Evolutionary conservation across 2,329 filamentous ascomycete genomes (phyloP), one percentile per base, ranked within the genome.

Genomic region (Colletotrichum sojae): DNA sequence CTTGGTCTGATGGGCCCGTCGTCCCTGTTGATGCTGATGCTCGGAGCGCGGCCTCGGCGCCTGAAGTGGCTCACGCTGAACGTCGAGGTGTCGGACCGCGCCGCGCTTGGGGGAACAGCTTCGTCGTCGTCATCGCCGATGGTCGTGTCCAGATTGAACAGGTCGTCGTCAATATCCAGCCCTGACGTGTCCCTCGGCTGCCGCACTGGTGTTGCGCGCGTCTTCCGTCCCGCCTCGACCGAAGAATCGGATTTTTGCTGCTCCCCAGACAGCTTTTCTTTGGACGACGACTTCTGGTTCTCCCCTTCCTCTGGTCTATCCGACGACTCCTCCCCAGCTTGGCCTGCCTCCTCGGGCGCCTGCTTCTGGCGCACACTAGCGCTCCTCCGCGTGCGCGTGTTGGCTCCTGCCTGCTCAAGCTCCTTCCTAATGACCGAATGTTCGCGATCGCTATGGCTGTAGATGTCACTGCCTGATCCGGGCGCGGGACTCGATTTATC

Each of bases 1-100:
- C 84, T 86, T 3, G 86, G 86, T 46, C 86, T 80, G 68, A 88
- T 88, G 1, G 84, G 84, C 25, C 80, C 83, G 51, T 87, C 85
- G 49, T 85, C 84, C 56, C 83, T 82, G 39, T 85, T 83, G 48
- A 85, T 77, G 39, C 69, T 78, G 54, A 88, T 81, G 74, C 85
- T 88, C 12, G 85, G 86, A 25, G 84, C 81, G 25, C 81, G 78
- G 12, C 74, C 75, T 8, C 80, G 75, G 22, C 83, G 81, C 70
- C 82, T 83, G 73, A 86, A 85, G 66, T 81, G 80, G 70, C 81
- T 83, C 36, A 85, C 76, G 31, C 83, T 86, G 69, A 86, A 78
- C 1, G 81, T 82, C 0, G 85, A 86, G 1, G 81, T 81, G 48
- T 85, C 84, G 1, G 84, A 84, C 55, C 76, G 77, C 57, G 78